A percentile compares a stretch with the other conserved stretches of the same genome.
Conservation (phyloP, 305 asterid genomes). For the Fraxinus albicans region DNA sequence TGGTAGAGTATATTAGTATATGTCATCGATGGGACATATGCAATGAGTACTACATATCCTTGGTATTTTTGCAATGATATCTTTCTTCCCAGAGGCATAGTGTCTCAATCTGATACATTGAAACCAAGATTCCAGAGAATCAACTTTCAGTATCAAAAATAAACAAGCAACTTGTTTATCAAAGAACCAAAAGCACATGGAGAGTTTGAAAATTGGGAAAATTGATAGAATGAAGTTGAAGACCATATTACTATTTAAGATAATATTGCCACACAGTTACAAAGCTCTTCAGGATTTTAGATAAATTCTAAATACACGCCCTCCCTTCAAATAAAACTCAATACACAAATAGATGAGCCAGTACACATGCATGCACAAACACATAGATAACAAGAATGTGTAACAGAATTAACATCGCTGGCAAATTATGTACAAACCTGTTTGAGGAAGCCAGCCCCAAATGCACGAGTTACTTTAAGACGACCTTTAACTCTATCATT, state of each 20-base stretch:
- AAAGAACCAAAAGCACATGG: background rate
- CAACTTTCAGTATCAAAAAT: background rate
- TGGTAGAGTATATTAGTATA: background rate
- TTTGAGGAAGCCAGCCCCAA: constrained; percentile 98
- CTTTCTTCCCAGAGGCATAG: background rate
- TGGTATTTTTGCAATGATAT: constrained; percentile 1
- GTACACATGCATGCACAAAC: background rate
- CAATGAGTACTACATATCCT: background rate
- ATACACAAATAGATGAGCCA: constrained; percentile 1
- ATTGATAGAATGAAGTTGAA: background rate
- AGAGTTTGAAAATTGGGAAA: background rate
- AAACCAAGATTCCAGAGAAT: constrained; percentile 9
- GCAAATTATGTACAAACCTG: constrained; percentile 53
- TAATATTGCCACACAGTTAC: background rate
- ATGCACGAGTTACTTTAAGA: constrained; percentile 96
- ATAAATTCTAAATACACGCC: background rate
- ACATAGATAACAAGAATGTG: constrained; percentile 12
- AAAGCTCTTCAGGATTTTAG: background rate
- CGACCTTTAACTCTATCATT: constrained; percentile 97
- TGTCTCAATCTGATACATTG: constrained; percentile 1
- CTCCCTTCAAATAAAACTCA: background rate
- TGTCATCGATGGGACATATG: background rate
- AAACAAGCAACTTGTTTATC: background rate
- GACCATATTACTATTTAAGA: background rate
- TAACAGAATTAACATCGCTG: constrained; percentile 16